Evolutionary conservation across 2,329 filamentous ascomycete genomes (phyloP), one percentile per base, ranked within the genome.

Genomic region (Alternaria viburni): DNA sequence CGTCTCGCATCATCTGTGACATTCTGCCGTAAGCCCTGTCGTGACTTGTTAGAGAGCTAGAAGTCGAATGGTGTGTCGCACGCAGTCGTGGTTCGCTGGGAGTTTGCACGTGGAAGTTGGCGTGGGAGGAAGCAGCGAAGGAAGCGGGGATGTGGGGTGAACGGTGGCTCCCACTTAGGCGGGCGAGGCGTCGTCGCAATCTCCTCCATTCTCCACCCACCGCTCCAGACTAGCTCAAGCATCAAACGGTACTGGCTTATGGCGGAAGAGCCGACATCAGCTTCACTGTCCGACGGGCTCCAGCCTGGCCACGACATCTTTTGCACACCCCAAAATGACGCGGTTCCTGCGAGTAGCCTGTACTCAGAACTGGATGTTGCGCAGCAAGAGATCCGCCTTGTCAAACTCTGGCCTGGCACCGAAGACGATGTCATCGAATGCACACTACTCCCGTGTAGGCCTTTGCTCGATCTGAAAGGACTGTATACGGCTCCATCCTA

Each of bases 61-160:
- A 26, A 36, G 25, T 28, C 36, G 7, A 12, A 23, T 65, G 69
- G 67, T 72, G 68, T 69, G 63, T 54, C 17, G 71, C 28, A 61
- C 19, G 28, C 44, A 10, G 23, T 36, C 47, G 41, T 68, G 67
- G 61, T 73, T 73, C 69, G 69, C 52, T 57, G 41, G 19, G 12
- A 21, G n/a, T n/a, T 46, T 17, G 65, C 67, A 69, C 65, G 64
- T 69, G 67, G 45, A 47, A 30, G 58, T 62, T 43, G 56, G 21
- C 21, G 50, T 54, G 50, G 61, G 63, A 59, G 59, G 61, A 51
- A 64, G 28, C 57, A 46, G 56, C 47, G 46, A 62, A 13, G 47
- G 57, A 43, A 46, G 41, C 41, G 58, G 50, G 54, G 54, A 60
- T 58, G 67, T 67, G 65, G 63, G 65, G 63, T 66, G 61, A 15